Evolutionary conservation across 306 rosid species (phyloP), one percentile per base, ranked within the genome.

Genomic region (Astragalus membranaceus): DNA sequence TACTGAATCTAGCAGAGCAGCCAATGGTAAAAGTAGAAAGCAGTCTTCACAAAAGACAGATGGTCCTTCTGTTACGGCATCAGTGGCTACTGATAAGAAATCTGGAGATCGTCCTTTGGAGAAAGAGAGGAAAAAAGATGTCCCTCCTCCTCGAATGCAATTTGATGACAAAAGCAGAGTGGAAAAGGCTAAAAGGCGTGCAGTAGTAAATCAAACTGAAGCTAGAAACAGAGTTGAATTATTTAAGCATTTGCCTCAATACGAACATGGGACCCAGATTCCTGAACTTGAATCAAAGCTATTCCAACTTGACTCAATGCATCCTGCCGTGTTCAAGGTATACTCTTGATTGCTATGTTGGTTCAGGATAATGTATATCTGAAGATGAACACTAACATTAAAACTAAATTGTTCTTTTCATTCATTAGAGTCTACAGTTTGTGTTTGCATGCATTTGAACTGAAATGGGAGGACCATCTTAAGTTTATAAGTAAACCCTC

Each of bases 281-380:
- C 87, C 92, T 70, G 84, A 88, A 73, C 89, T 89, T 13, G 87
- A 88, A 73, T 78, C 92, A 13, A 92, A 70, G 73, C 44, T 88
- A 85, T 92, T 92, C 79, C 91, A 83, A 74, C 85, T 83, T 56
- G 95, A 80, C 69, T 71, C 88, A 4, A 78, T 92, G 56, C 98
- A 89, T 83, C 96, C 96, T 81, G 78, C 95, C 72, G 82, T 92
- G 46, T 83, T 88, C 78, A 84, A 89, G 98, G 98, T 92, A 83
- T 43, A 5, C 15, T 12, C 70, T 77, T 55, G 54, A 43, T 54
- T 16, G 4, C n/a, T 14, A 44, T 29, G 50, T 35, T 61, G 66
- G 53, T 51, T 79, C 67, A 33, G 53, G 60, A 16, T 57, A 57
- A 44, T 57, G 43, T 37, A 17, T 29, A 30, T 63, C 50, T 54